Base-by-base conservation (phyloP, 1,284 basidiomycete species). In the Trichosporon faecale region DNA sequence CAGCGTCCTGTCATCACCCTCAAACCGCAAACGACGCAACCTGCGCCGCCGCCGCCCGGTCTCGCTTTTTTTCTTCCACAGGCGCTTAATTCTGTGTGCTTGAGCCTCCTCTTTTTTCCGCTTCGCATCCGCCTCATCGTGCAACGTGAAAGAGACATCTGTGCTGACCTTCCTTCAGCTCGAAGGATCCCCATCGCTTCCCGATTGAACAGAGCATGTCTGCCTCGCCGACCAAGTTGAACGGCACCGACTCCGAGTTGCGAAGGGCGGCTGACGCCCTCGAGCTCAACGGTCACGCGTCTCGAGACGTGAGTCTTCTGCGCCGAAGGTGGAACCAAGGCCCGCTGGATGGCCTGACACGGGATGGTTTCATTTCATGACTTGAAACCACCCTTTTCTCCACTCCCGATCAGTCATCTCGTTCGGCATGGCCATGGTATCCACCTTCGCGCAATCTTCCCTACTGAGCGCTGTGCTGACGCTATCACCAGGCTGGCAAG, bases 231-330 rank as follows among this genome's bases (percentile, higher is more conserved):
- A 71, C 69, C 31, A 76, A 76, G 70, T 65, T 72, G 64, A 74
- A 74, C 75, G 77, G 74, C 67, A 68, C 76, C 52, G 68, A 75
- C 29, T 66, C 75, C 65, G 66, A 78, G 63, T 71, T 72, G 64
- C 73, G 67, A 66, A 76, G 75, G 69, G 31, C 60, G 66, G 65
- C 64, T 46, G 68, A 67, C 66, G 63, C 69, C 35, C 72, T 67
- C 27, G 76, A 73, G 63, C 67, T 72, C 49, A 79, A 79, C 68
- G 80, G 80, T 40, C 79, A 81, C 69, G 76, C 66, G 77, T 61
- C 79, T 79, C 68, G 76, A 31, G 77, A 80, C 72, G 80, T 80
- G 68, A 66, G 78, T 78, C 27, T n/a, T 31, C 21, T 6, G 31
- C 33, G 27, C 14, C 31, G 35, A 18, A 29, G 55, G 27, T 60